phyloP scores from a whole-genome alignment of 1,139 yeast genomes.

The Pichia sp. region DNA sequence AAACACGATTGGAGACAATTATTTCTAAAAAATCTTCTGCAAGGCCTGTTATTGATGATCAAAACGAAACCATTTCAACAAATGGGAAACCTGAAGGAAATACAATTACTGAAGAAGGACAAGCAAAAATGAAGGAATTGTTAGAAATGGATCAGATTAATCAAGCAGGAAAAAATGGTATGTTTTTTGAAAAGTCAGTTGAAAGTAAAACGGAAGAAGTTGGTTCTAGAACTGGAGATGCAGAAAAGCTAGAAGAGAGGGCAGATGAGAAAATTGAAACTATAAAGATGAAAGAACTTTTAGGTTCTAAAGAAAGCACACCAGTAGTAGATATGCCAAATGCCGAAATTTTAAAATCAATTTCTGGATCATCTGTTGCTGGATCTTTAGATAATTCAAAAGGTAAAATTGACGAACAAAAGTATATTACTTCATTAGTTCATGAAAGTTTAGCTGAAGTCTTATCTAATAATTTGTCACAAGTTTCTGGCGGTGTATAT shows the following conservation, averaged over 20 bases:
- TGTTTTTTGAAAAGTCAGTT: background rate
- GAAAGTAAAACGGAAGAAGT: background rate
- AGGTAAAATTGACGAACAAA: constrained; percentile 17
- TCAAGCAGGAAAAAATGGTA: background rate
- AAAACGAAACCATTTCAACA: background rate
- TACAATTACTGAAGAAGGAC: background rate
- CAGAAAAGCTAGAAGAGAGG: background rate
- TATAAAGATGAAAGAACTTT: too few species aligned
- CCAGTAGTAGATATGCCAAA: background rate
- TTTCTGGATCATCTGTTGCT: constrained; percentile 24
- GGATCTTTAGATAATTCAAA: background rate
- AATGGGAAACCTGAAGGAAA: background rate
- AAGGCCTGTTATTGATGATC: background rate
- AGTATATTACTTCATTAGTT: constrained; percentile 23
- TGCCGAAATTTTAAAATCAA: constrained; percentile 15
- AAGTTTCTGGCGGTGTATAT: constrained; percentile 7
- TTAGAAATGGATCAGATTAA: too few species aligned
- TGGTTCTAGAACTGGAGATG: background rate
- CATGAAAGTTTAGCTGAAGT: constrained; percentile 16
- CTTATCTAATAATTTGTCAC: background rate
- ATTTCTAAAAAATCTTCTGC: background rate
- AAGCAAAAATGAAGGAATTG: too few species aligned
- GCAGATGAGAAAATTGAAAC: too few species aligned
- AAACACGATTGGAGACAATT: constrained; percentile 1
- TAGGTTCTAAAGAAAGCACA: background rate